Percentiles rank a stretch among this genome's conserved stretches.
Conservation (phyloP, 192 early-diverging fungal genomes). For the Pilaira anomala region DNA sequence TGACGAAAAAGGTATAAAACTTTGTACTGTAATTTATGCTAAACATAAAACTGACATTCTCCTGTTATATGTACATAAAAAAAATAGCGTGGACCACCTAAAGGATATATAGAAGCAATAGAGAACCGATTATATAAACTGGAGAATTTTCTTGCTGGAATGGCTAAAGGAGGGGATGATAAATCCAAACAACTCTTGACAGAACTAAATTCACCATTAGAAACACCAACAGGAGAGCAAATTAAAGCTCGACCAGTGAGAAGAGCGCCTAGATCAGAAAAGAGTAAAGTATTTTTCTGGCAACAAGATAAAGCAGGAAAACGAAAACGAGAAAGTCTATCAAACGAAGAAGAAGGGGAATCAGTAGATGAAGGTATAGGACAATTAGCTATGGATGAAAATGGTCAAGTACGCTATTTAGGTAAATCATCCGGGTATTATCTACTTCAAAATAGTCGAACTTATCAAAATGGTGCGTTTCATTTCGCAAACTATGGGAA, state of each 20-base stretch:
- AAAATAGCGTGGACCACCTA: slow-evolving; percentile 73
- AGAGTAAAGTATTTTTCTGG: slow-evolving; percentile 21
- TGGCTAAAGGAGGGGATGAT: slow-evolving; percentile 51
- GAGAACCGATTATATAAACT: slow-evolving; percentile 69
- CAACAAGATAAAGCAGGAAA: slow-evolving; percentile 14
- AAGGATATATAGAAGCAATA: slow-evolving; percentile 82
- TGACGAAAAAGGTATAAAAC: slow-evolving; percentile 37
- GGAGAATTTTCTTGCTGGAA: slow-evolving; percentile 61
- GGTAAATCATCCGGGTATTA: slow-evolving; percentile 75
- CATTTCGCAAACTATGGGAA: slow-evolving; percentile 20
- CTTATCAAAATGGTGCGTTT: slow-evolving; percentile 46
- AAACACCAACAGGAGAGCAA: slow-evolving; percentile 34
- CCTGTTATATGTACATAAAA: neutral
- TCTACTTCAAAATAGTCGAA: slow-evolving; percentile 59
- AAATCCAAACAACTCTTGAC: slow-evolving; percentile 26
- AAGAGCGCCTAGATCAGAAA: slow-evolving; percentile 5
- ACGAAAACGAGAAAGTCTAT: neutral
- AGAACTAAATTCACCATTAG: slow-evolving; percentile 37
- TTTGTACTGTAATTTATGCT: slow-evolving; percentile 17
- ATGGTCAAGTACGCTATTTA: slow-evolving; percentile 67
- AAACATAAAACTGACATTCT: slow-evolving; percentile 10
- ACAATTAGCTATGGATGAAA: slow-evolving; percentile 63
- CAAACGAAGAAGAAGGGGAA: neutral
- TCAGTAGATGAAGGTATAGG: slow-evolving; percentile 47
- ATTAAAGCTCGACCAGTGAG: slow-evolving; percentile 23